Base-by-base conservation (phyloP, 2,329 filamentous ascomycete species). In the Scedosporium boydii region DNA sequence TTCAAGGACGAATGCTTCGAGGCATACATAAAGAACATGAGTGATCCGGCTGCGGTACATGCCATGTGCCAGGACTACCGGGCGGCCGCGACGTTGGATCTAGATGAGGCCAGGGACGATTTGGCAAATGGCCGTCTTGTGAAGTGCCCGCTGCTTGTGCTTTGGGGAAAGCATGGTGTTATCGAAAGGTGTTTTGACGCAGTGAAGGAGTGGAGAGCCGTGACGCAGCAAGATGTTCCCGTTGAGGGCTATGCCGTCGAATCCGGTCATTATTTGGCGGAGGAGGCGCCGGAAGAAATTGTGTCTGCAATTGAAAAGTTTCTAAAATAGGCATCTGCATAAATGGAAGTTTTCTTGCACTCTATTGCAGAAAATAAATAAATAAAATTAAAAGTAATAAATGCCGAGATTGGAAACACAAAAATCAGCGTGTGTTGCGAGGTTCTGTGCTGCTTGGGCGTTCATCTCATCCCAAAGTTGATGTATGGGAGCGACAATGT, bases 51-150 rank as follows among this genome's bases (percentile, higher is more conserved):
- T 0, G 70, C 75, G 0, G 74, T 85, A 10, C 75, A 78, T 63
- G 76, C 75, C 0, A 81, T 78, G 72, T 84, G 81, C 64, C 76
- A 85, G 65, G 83, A 86, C 66, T 86, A 86, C 64, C 72, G 80
- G 10, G 82, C 82, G 0, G 76, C 75, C 4, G 80, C 79, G 14
- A 79, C 76, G 0, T 66, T 82, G 26, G 83, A 86, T 69, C 67
- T 85, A 4, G 78, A 82, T 1, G 77, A 80, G 67, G 75, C 81
- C 48, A 74, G 75, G 63, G 69, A 72, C 21, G 81, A 85, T 68
- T 63, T 78, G 58, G 67, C 71, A 6, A 68, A 70, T 1, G 79
- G 78, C 0, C 73, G 72, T 64, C 74, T 75, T 69, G 76, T 85
- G 4, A 66, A 69, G 16, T 76, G 74, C 57, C 80, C 81, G 1